phyloP scores from a whole-genome alignment of 768 basidiomycete species.

The Phlegmacium glaucopus region DNA sequence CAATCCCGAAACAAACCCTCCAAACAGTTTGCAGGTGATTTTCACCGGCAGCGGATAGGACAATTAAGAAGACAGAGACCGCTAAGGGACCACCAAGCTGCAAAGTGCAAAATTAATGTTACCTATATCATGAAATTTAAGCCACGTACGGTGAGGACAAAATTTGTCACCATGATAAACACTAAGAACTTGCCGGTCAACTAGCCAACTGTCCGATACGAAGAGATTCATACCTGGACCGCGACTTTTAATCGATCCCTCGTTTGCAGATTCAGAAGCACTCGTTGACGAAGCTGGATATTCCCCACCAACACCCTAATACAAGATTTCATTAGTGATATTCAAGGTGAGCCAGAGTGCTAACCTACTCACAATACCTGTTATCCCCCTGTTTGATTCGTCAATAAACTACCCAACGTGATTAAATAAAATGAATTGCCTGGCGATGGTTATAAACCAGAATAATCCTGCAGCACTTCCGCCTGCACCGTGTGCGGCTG shows the following conservation, averaged over 20 bases:
- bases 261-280: slow-evolving; percentile 72
- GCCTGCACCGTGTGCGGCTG: slow-evolving; percentile 61
- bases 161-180: slow-evolving; percentile 76
- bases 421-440: slow-evolving; percentile 13
- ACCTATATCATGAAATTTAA: neutral
- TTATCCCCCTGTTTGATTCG: slow-evolving; percentile 46
- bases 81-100: slow-evolving; percentile 68
- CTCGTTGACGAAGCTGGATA: slow-evolving; percentile 72
- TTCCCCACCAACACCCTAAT: slow-evolving; percentile 72
- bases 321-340: neutral
- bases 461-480: slow-evolving; percentile 58
- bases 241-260: slow-evolving; percentile 54
- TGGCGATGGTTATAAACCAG: slow-evolving; percentile 72
- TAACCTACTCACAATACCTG: slow-evolving; percentile 48
- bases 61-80: slow-evolving; percentile 63
- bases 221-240: slow-evolving; percentile 45
- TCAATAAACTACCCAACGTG: neutral
- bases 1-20: slow-evolving; percentile 65
- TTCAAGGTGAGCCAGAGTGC: neutral
- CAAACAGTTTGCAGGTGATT: slow-evolving; percentile 61
- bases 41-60: slow-evolving; percentile 62
- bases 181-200: slow-evolving; percentile 27
- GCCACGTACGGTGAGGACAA: slow-evolving; percentile 53
- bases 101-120: neutral
- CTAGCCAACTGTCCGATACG: neutral